A percentile compares a stretch with the other conserved stretches of the same genome.
These are phyloP conservation scores for Aspergillus kassunensis DNA, from an alignment of 495 filamentous ascomycete genomes.

Conservation along the genomic window DNA sequence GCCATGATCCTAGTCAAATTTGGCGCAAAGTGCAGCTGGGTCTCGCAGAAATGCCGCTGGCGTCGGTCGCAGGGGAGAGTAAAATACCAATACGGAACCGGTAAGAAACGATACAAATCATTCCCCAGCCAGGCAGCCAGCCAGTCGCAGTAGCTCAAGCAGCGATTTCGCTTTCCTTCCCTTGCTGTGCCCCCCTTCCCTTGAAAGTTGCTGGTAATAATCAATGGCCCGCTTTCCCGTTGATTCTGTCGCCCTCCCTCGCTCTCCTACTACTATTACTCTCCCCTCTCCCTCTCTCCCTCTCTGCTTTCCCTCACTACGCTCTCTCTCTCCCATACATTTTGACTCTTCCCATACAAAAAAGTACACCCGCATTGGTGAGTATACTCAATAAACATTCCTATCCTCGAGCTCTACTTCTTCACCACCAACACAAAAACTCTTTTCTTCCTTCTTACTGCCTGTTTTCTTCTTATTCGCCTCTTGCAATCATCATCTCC, in stretches of 20 bases:
- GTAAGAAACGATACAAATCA: constrained; percentile 21
- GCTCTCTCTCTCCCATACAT: constrained; percentile 54
- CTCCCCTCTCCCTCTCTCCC: constrained; percentile 35
- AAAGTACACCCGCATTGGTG: constrained; percentile 38
- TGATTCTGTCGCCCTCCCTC: constrained; percentile 33
- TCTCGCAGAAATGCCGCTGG: constrained; percentile 4
- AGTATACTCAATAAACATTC: constrained; percentile 30
- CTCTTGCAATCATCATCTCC: constrained; percentile 17
- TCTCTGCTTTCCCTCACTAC: constrained; percentile 45
- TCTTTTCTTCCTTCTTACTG: constrained; percentile 16
- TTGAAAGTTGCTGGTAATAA: constrained; percentile 5
- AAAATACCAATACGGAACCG: constrained; percentile 15
- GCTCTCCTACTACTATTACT: constrained; percentile 60
- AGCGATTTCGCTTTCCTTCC: constrained; percentile 18
- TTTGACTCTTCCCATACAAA: constrained; percentile 52
- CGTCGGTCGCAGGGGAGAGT: constrained; percentile 5
- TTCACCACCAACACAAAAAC: constrained; percentile 32
- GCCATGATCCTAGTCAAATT: background rate
- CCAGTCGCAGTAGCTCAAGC: constrained; percentile 16
- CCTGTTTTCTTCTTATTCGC: constrained; percentile 17
- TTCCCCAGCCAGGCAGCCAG: constrained; percentile 15
- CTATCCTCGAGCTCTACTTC: constrained; percentile 18
- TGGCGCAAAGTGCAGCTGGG: background rate
- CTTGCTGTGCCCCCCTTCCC: constrained; percentile 15
- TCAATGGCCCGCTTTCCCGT: constrained; percentile 26